Base-by-base conservation (phyloP, 208 protist species). In the Naegleria lovaniensis region DNA sequence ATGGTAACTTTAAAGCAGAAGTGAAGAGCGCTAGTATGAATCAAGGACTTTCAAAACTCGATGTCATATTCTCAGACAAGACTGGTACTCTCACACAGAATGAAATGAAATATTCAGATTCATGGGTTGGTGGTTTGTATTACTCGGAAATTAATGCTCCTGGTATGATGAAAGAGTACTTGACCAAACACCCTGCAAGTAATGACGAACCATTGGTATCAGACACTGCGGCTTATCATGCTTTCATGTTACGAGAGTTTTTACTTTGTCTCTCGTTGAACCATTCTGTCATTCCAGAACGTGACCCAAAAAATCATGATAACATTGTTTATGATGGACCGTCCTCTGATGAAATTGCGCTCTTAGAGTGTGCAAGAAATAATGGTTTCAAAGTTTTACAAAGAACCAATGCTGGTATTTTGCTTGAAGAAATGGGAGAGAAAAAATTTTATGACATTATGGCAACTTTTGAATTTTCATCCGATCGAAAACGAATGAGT, bases 1-100 rank as follows among this genome's bases (percentile, higher is more conserved):
- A 79, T 29, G 33, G 16, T 36, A 38, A 36, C 29, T 92, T 79
- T 51, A n/a, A 33, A 38, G 55, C 4, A 7, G 38, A 79, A 25
- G 90, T 36, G 0, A 91, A 91, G 38, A 90, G 75, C 5, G 90
- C 75, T 52, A 75, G 88, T 59, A 67, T 92, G 7, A 92, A 92
- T 91, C 40, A 92, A 55, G 48, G 25, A 33, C 36, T 92, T n/a
- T 79, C 38, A 33, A 93, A 97, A 93, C 93, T 97, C 84, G 92
- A 94, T 85, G 96, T 96, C 91, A 97, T 97, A 88, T 98, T 98
- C 91, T 96, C 93, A 33, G 97, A 97, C 93, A 97, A 97, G 91
- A 97, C 97, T 0, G 97, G 96, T n/a, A 97, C 96, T 16, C 93
- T 98, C 19, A 98, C 97, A 41, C 95, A 97, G 92, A 98, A 97